Conservation (phyloP, 139 green algal genomes). For the Trebouxia sp. region DNA sequence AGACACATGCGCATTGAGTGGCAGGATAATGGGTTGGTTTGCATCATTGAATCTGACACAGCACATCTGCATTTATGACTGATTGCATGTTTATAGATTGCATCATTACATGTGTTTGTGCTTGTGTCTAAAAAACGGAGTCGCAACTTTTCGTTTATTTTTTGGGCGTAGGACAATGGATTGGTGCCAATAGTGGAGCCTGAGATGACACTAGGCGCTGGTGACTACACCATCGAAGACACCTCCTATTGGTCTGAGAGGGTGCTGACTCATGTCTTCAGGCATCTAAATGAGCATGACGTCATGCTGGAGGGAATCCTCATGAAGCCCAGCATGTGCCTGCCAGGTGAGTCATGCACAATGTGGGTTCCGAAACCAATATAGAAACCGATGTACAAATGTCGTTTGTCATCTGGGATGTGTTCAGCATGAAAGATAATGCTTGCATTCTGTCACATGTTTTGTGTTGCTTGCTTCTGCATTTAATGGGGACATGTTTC, state of each 20-base stretch:
- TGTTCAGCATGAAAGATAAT: no score
- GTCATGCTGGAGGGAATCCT: constrained; percentile 90
- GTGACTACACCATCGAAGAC: constrained; percentile 85
- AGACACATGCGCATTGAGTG: constrained; percentile 46
- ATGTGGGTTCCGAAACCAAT: no score
- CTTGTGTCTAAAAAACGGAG: no score
- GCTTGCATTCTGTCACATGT: no score
- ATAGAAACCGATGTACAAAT: no score
- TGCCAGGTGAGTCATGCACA: constrained; percentile 52
- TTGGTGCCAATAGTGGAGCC: constrained; percentile 96
- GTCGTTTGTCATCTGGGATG: no score
- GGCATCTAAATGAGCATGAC: constrained; percentile 89
- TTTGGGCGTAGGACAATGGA: constrained; percentile 56
- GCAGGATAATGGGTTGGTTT: background rate
- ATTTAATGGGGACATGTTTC: no score
- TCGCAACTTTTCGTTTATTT: background rate
- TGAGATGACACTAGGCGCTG: constrained; percentile 80
- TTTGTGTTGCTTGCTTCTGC: no score
- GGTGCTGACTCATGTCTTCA: constrained; percentile 78
- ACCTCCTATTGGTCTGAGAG: constrained; percentile 75
- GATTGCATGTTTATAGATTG: background rate
- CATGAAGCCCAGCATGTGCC: constrained; percentile 94
- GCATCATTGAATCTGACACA: background rate
- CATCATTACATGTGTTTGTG: background rate
- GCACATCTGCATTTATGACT: background rate